Percentiles rank a stretch among this genome's conserved stretches.
Conservation (phyloP, 1,139 yeast species). For the Debaryomycetaceae sp. region DNA sequence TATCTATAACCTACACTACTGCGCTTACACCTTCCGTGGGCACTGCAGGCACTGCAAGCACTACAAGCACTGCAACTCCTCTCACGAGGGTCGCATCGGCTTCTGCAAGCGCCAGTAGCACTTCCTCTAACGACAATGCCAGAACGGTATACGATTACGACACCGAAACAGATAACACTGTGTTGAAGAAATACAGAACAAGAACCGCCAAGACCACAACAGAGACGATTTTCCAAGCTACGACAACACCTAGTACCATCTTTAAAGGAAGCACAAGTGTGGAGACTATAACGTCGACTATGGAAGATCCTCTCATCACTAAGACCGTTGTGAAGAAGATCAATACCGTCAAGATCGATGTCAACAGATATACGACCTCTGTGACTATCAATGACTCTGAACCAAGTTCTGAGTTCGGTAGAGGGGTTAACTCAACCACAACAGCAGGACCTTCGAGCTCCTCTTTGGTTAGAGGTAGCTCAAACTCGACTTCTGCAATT, state of each 20-base stretch:
- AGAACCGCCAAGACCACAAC: conserved; percentile 23
- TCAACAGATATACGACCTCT: neutral
- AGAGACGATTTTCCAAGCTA: conserved; percentile 17
- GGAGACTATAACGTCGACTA: conserved; percentile 18
- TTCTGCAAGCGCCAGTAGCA: neutral
- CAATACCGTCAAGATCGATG: neutral
- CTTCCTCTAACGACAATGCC: conserved; percentile 1
- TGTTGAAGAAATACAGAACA: conserved; percentile 11
- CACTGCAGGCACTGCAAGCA: neutral
- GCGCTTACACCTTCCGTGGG: neutral
- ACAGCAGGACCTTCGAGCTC: neutral
- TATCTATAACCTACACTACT: conserved; percentile 10
- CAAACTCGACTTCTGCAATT: no score
- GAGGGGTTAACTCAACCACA: neutral
- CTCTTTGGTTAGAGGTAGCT: no score
- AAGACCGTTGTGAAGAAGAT: conserved; percentile 7
- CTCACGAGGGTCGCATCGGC: neutral
- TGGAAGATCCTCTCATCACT: conserved; percentile 26
- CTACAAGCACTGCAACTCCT: neutral
- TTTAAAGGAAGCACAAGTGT: conserved; percentile 15
- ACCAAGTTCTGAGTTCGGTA: neutral
- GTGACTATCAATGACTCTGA: neutral
- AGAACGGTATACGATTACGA: conserved; percentile 13
- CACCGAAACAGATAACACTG: conserved; percentile 13
- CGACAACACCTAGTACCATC: conserved; percentile 19